Evolutionary conservation across 495 filamentous ascomycete genomes (phyloP).

Genomic region (Trichoderma virens): DNA sequence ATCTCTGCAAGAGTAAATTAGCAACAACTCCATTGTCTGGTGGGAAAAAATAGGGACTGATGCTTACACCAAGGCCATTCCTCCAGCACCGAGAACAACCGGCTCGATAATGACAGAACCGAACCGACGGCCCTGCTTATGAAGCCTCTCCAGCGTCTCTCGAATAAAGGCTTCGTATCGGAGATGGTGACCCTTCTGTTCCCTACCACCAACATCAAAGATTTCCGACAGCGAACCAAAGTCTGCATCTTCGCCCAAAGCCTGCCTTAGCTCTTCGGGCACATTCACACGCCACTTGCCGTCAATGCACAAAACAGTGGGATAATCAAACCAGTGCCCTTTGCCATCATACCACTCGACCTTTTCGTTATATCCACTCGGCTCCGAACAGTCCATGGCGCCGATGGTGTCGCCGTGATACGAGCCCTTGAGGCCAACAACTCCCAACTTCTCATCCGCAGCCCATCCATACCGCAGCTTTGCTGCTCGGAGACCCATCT

Average conservation of each 20-base stretch:
- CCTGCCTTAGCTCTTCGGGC: conserved; percentile 41
- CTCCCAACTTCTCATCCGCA: conserved; percentile 41
- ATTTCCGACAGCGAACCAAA: conserved; percentile 48
- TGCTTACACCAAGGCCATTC: conserved; percentile 66
- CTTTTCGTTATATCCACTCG: conserved; percentile 62
- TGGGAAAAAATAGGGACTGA: background rate
- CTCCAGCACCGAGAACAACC: conserved; percentile 65
- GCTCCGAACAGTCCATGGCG: conserved; percentile 71
- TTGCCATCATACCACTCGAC: conserved; percentile 72
- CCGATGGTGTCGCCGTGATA: conserved; percentile 81
- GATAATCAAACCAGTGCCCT: conserved; percentile 71
- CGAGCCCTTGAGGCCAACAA: conserved; percentile 64
- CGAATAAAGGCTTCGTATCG: conserved; percentile 53
- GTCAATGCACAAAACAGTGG: conserved; percentile 52
- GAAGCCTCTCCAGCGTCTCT: conserved; percentile 39
- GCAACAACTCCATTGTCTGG: conserved; percentile 5
- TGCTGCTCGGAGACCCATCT: conserved; percentile 66
- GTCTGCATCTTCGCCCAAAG: conserved; percentile 34
- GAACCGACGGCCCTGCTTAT: conserved; percentile 53
- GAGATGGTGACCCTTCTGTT: conserved; percentile 28
- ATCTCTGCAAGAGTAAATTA: conserved; percentile 40
- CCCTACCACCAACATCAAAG: conserved; percentile 51
- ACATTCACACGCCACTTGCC: conserved; percentile 56
- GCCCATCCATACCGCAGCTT: conserved; percentile 57
- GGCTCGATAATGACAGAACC: conserved; percentile 71